A percentile compares a stretch with the other conserved stretches of the same genome.
phyloP scores from a whole-genome alignment of 2,329 filamentous ascomycete species.

The Sclerotiophoma versabilis region DNA sequence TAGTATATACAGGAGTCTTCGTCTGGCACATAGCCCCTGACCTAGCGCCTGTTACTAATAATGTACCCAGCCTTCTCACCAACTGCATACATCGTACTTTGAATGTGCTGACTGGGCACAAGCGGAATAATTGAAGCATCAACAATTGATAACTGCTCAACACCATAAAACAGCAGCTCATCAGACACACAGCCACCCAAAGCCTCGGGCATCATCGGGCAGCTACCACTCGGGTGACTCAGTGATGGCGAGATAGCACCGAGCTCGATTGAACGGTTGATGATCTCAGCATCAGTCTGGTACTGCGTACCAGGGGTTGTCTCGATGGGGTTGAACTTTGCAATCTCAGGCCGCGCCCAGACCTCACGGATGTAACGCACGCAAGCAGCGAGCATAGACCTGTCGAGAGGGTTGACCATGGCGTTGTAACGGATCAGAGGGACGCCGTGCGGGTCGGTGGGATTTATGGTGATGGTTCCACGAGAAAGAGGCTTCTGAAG shows the following conservation, averaged over 20 bases:
- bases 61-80: constrained; percentile 45
- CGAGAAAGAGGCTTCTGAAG: constrained; percentile 52
- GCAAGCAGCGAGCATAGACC: constrained; percentile 42
- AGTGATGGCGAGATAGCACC: constrained; percentile 32
- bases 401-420: constrained; percentile 41
- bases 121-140: constrained; percentile 45
- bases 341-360: constrained; percentile 37
- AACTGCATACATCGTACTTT: constrained; percentile 44
- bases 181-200: constrained; percentile 39
- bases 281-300: constrained; percentile 36
- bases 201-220: constrained; percentile 45
- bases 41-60: constrained; percentile 33
- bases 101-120: constrained; percentile 41
- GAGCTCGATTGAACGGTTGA: constrained; percentile 25
- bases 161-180: constrained; percentile 40
- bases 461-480: constrained; percentile 42
- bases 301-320: constrained; percentile 37
- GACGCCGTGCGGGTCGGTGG: constrained; percentile 35
- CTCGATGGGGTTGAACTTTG: constrained; percentile 30
- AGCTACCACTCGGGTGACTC: constrained; percentile 37
- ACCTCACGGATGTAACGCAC: constrained; percentile 45
- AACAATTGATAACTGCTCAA: constrained; percentile 36
- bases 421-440: constrained; percentile 39
- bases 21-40: no score
- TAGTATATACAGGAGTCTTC: neutral